These are phyloP conservation scores for Nasturtium officinale DNA, from an alignment of 345 rosid genomes.

Conservation along the genomic window DNA sequence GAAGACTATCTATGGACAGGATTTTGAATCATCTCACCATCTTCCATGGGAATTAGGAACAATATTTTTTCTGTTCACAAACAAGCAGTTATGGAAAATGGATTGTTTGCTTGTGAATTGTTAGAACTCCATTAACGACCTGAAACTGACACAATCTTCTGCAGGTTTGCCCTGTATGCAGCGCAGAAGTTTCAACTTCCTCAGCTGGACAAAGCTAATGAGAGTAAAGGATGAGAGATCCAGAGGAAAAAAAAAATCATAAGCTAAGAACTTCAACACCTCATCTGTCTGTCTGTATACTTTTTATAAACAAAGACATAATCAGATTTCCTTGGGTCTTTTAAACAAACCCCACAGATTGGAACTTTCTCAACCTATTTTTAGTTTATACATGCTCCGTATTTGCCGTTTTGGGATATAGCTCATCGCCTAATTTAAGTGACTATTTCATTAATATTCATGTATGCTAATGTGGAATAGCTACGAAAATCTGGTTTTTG, in stretches of 20 bases:
- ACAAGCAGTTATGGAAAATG: slow-evolving; percentile 1
- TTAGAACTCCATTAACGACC: not conserved
- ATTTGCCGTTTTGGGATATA: not conserved
- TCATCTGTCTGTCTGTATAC: slow-evolving; percentile 40
- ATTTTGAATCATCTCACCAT: not conserved
- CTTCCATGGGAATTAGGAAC: slow-evolving; percentile 6
- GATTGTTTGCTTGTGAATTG: not conserved
- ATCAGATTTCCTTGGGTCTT: slow-evolving; percentile 19
- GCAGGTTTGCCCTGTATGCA: slow-evolving; percentile 96
- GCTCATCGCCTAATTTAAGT: not conserved
- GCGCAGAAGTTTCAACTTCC: slow-evolving; percentile 69
- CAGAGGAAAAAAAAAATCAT: not conserved
- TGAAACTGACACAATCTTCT: slow-evolving; percentile 1
- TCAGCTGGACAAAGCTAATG: slow-evolving; percentile 58
- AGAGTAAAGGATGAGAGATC: slow-evolving; percentile 20
- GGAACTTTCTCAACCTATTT: slow-evolving; percentile 10
- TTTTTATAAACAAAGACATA: slow-evolving; percentile 12
- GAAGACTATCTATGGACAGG: not conserved
- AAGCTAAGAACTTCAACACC: slow-evolving; percentile 35
- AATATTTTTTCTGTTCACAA: not conserved
- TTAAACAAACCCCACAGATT: slow-evolving; percentile 20
- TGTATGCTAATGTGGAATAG: not conserved
- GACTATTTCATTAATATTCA: not conserved
- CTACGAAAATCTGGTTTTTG: not conserved
- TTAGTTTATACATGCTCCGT: not conserved